Percentiles rank a stretch among this genome's conserved stretches.
phyloP scores from a whole-genome alignment of 225 moss, liverwort and hornwort species.

The Physcomitrium patens region DNA sequence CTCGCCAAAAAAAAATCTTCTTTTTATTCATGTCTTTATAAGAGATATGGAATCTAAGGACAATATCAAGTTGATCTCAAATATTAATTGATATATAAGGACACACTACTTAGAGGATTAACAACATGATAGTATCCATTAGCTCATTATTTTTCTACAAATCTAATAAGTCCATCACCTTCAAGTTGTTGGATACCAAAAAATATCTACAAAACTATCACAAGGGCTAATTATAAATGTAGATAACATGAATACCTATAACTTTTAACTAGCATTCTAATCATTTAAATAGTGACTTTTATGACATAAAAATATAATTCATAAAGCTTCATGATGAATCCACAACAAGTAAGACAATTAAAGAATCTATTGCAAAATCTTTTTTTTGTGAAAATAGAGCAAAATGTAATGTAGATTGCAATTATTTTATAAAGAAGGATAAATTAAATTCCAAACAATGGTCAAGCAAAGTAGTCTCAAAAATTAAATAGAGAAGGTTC shows the following conservation, averaged over 20 bases:
- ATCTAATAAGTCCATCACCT: neutral
- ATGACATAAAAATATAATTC: neutral
- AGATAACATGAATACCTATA: no score
- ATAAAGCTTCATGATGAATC: neutral
- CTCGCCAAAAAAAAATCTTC: constrained; percentile 54
- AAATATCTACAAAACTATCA: no score
- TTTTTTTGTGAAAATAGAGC: no score
- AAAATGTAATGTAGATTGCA: no score
- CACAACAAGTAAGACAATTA: neutral
- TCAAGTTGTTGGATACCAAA: neutral
- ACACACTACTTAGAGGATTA: constrained; percentile 67
- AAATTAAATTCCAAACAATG: no score
- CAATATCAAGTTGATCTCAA: constrained; percentile 86
- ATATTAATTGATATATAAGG: constrained; percentile 84
- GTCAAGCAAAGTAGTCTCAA: no score
- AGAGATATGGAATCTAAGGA: constrained; percentile 79
- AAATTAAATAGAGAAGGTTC: no score
- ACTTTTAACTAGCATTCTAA: no score
- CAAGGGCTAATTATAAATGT: no score
- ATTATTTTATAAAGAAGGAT: no score
- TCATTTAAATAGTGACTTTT: no score
- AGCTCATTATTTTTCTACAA: neutral
- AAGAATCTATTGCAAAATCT: no score
- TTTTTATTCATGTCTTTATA: constrained; percentile 58
- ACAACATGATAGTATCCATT: neutral